Evolutionary conservation across 345 rosid species (phyloP).

Genomic region (Brassica napus): DNA sequence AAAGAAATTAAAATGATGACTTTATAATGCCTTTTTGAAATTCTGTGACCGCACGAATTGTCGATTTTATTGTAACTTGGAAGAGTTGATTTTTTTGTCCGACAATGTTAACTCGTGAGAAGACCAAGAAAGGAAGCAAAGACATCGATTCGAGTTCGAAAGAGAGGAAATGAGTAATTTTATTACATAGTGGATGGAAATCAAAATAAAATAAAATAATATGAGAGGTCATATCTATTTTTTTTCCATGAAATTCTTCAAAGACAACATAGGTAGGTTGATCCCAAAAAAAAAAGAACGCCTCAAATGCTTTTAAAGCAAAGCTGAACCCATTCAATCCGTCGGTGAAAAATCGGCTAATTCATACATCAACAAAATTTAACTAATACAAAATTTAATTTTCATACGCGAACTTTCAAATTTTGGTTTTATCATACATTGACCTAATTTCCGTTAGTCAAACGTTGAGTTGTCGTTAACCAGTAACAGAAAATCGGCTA

Average conservation of each 20-base stretch:
- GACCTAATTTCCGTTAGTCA: too few relatives aligned
- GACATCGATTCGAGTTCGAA: not conserved
- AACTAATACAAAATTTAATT: too few relatives aligned
- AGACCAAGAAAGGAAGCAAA: not conserved
- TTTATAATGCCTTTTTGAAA: constrained; percentile 3
- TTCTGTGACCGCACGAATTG: constrained; percentile 13
- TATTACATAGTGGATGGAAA: not conserved
- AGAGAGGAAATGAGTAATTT: not conserved
- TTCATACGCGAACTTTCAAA: too few relatives aligned
- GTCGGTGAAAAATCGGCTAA: too few relatives aligned
- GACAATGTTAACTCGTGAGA: constrained; percentile 18
- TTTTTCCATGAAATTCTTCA: not conserved
- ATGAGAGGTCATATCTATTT: not conserved
- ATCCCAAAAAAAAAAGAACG: not conserved
- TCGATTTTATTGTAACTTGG: not conserved
- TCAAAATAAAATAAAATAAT: not conserved
- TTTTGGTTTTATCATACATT: too few relatives aligned
- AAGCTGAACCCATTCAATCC: not conserved
- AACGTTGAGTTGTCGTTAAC: too few relatives aligned
- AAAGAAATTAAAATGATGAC: constrained; percentile 14
- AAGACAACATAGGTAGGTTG: not conserved
- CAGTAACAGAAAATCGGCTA: too few relatives aligned
- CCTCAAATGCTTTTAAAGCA: constrained; percentile 24
- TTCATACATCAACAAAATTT: too few relatives aligned
- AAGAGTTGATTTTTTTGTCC: constrained; percentile 13